Evolutionary conservation across 352 stramenopile genomes (phyloP).

Genomic region (Plasmopara viticola): DNA sequence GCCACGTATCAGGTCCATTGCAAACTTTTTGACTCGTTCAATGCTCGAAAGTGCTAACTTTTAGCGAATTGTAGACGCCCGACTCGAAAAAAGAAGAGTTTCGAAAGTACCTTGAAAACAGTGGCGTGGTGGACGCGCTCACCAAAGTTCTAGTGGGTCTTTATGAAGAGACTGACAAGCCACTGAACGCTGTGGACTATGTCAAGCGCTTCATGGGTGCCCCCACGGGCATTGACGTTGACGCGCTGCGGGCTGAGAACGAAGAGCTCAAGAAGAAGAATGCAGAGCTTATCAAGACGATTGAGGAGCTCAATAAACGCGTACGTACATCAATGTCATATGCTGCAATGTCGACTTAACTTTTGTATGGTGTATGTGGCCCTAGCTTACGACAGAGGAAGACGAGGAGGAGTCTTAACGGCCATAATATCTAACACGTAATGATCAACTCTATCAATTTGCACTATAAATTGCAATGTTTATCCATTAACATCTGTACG

Average conservation of each 20-base stretch:
- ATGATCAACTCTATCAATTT: slow-evolving; percentile 4
- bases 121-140: slow-evolving; percentile 94
- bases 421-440: slow-evolving; percentile 20
- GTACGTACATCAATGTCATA: slow-evolving; percentile 26
- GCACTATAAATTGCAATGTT: slow-evolving; percentile 18
- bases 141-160: slow-evolving; percentile 96
- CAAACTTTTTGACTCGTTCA: too few species aligned
- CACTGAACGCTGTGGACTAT: slow-evolving; percentile 96
- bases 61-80: slow-evolving; percentile 63
- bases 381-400: slow-evolving; percentile 60
- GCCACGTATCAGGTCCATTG: slow-evolving; percentile 55
- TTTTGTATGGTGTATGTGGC: slow-evolving; percentile 1
- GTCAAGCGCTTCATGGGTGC: slow-evolving; percentile 95
- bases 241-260: slow-evolving; percentile 84
- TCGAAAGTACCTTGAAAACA: slow-evolving; percentile 97
- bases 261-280: slow-evolving; percentile 91
- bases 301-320: slow-evolving; percentile 88
- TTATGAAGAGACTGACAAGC: slow-evolving; percentile 95
- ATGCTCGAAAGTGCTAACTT: too few species aligned
- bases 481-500: not conserved
- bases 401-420: slow-evolving; percentile 40
- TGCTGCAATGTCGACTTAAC: not conserved
- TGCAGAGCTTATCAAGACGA: slow-evolving; percentile 83
- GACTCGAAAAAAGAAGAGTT: slow-evolving; percentile 99
- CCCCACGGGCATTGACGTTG: slow-evolving; percentile 86